These are phyloP conservation scores for Kentomonas sorsogonicus DNA, from an alignment of 208 protist species.

Conservation along the genomic window DNA sequence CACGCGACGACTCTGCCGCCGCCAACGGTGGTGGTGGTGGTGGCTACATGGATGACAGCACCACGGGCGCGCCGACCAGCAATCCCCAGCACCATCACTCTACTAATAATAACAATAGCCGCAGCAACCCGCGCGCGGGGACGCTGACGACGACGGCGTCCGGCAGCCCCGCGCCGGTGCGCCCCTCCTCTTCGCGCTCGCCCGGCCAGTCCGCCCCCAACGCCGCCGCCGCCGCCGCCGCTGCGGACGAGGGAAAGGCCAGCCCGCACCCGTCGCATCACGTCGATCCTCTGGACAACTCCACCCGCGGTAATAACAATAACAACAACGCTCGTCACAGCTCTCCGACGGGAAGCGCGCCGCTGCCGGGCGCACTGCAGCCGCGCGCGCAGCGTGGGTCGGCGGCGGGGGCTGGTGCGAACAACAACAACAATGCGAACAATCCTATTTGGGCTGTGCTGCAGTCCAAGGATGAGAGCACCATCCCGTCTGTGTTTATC, in stretches of 20 bases:
- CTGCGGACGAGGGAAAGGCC: too few relatives aligned
- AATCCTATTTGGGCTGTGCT: conserved; percentile 64
- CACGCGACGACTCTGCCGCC: background rate
- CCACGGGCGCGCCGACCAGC: background rate
- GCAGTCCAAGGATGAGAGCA: conserved; percentile 63
- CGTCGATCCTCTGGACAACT: too few relatives aligned
- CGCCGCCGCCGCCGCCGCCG: too few relatives aligned
- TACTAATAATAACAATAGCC: too few relatives aligned
- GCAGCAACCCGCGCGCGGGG: too few relatives aligned
- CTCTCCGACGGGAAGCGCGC: background rate
- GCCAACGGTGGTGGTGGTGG: background rate
- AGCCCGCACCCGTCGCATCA: too few relatives aligned
- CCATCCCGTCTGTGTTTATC: conserved; percentile 66
- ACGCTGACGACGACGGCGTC: too few relatives aligned
- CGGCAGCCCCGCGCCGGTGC: conserved; percentile 10
- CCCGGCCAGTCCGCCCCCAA: too few relatives aligned
- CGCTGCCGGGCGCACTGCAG: background rate
- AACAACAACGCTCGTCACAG: conserved; percentile 1
- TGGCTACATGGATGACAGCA: background rate
- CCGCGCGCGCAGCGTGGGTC: background rate
- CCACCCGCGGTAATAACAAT: conserved; percentile 14
- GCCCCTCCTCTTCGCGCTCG: too few relatives aligned
- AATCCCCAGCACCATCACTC: too few relatives aligned
- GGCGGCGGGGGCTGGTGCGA: background rate
- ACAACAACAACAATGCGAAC: conserved; percentile 4